Evolutionary conservation across 2,329 filamentous ascomycete species (phyloP).

Genomic region (Alternaria rosae): DNA sequence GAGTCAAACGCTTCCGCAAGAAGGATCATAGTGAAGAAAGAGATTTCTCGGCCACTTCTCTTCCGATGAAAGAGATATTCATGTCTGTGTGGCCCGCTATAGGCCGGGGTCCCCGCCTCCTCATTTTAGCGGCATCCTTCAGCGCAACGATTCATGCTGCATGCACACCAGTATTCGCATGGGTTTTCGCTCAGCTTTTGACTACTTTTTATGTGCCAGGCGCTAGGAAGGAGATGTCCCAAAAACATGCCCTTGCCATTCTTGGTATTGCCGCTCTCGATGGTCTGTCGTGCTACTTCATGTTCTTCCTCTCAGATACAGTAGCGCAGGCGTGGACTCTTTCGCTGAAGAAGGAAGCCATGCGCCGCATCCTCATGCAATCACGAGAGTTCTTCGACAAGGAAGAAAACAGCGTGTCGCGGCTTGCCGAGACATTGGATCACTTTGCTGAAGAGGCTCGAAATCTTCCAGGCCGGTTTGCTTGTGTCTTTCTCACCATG

Average conservation of each 20-base stretch:
- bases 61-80: constrained; percentile 64
- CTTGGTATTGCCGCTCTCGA: constrained; percentile 73
- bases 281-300: constrained; percentile 68
- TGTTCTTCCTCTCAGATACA: constrained; percentile 75
- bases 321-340: constrained; percentile 81
- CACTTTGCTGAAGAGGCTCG: constrained; percentile 87
- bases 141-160: constrained; percentile 70
- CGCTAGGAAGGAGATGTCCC: constrained; percentile 59
- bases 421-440: constrained; percentile 76
- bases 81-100: constrained; percentile 75
- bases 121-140: constrained; percentile 67
- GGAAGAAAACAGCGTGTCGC: constrained; percentile 67
- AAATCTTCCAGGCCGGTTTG: constrained; percentile 80
- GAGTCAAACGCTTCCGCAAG: neutral
- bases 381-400: constrained; percentile 80
- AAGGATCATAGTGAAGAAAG: neutral
- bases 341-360: constrained; percentile 69
- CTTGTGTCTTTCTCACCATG: constrained; percentile 73
- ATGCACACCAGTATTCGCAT: constrained; percentile 77
- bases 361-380: constrained; percentile 76
- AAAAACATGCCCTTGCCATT: constrained; percentile 74
- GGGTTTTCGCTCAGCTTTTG: constrained; percentile 75
- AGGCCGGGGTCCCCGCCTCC: constrained; percentile 56
- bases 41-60: constrained; percentile 6
- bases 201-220: constrained; percentile 68